phyloP scores from a whole-genome alignment of 2,329 filamentous ascomycete genomes.

The Phyllosticta capitalensis region DNA sequence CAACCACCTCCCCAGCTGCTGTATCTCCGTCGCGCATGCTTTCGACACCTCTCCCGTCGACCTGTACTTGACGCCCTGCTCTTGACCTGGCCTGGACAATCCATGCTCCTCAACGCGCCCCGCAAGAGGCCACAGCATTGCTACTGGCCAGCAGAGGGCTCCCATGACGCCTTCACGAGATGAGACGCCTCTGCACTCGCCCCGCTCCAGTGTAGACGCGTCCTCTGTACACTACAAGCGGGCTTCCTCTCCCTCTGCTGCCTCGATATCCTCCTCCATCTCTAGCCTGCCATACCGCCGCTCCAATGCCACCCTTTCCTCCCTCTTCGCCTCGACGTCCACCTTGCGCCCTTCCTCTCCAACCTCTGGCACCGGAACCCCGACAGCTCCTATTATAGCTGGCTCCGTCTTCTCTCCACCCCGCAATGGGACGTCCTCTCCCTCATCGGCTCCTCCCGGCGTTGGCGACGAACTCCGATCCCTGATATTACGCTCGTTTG shows the following conservation, averaged over 20 bases:
- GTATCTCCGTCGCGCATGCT: constrained; percentile 1
- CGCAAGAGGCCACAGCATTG: constrained; percentile 4
- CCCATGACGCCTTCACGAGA: constrained; percentile 32
- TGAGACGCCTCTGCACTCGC: constrained; percentile 26
- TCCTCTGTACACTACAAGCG: constrained; percentile 52
- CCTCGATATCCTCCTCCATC: constrained; percentile 38
- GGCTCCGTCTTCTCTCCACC: constrained; percentile 37
- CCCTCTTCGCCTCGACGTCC: constrained; percentile 43
- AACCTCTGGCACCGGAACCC: constrained; percentile 35
- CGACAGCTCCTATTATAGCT: constrained; percentile 24
- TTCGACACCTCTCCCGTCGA: not conserved
- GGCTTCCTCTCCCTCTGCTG: constrained; percentile 48
- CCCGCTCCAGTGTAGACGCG: constrained; percentile 46
- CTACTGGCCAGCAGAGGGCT: constrained; percentile 15
- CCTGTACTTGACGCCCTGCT: not conserved
- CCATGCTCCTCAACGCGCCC: constrained; percentile 10
- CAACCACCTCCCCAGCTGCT: not conserved
- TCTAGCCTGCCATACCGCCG: constrained; percentile 45
- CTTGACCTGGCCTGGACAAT: constrained; percentile 3
- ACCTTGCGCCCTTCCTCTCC: constrained; percentile 32
- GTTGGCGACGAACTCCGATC: constrained; percentile 47
- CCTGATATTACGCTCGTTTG: constrained; percentile 74
- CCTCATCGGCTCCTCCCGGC: constrained; percentile 22
- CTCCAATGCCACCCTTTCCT: constrained; percentile 43
- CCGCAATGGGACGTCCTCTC: constrained; percentile 29